Evolutionary conservation across 164 flowering plant species (phyloP).

Genomic region (Aristolochia californica): DNA sequence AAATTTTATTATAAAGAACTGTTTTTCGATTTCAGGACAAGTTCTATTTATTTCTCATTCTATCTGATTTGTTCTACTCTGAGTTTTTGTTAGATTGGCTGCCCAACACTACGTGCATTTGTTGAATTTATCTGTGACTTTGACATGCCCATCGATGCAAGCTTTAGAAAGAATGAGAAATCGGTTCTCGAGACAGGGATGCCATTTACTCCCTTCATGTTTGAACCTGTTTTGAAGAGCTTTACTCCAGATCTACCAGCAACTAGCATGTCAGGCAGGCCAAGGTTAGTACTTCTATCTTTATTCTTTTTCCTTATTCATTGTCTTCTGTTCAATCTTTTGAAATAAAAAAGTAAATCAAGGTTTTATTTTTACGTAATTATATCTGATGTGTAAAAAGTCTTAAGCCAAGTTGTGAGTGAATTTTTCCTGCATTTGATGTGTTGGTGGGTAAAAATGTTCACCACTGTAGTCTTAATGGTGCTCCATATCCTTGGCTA

Average conservation of each 20-base stretch:
- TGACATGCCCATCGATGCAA: slow-evolving; percentile 37
- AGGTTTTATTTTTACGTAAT: neutral
- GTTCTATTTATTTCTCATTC: neutral
- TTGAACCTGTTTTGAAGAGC: slow-evolving; percentile 64
- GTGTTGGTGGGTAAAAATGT: too few species aligned
- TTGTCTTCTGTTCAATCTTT: neutral
- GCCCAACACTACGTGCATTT: slow-evolving; percentile 76
- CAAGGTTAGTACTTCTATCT: slow-evolving; percentile 46
- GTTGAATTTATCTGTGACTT: slow-evolving; percentile 60
- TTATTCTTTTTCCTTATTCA: neutral
- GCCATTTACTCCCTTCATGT: slow-evolving; percentile 80
- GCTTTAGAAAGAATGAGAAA: slow-evolving; percentile 36
- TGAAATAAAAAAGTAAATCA: neutral
- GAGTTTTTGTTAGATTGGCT: slow-evolving; percentile 39
- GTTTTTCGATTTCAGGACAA: neutral
- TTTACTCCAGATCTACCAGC: slow-evolving; percentile 83
- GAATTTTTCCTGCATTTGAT: too few species aligned
- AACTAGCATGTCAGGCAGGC: slow-evolving; percentile 55
- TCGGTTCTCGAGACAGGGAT: slow-evolving; percentile 40
- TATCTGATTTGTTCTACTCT: neutral
- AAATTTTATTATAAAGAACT: neutral
- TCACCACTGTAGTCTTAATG: too few species aligned
- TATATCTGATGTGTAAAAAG: too few species aligned
- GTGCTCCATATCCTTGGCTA: too few species aligned
- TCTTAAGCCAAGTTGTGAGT: too few species aligned